A percentile compares a stretch with the other conserved stretches of the same genome.
phyloP scores from a whole-genome alignment of 2,329 filamentous ascomycete genomes.

The Aureobasidium subglaciale region DNA sequence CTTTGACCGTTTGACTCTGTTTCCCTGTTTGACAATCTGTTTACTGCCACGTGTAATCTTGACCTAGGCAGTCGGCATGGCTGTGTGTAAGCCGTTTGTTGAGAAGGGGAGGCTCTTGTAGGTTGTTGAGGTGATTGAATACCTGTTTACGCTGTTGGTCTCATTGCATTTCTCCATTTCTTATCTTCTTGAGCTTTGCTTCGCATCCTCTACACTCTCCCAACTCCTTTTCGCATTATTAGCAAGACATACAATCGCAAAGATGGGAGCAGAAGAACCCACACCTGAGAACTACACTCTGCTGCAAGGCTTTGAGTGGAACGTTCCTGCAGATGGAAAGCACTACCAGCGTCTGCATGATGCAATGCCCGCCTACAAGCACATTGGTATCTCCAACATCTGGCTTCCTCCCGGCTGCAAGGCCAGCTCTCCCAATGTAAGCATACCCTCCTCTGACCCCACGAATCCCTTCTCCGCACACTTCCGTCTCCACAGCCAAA shows the following conservation, averaged over 20 bases:
- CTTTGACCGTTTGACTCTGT: background rate
- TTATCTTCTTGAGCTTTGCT: too few relatives aligned
- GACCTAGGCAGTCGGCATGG: background rate
- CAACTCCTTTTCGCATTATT: background rate
- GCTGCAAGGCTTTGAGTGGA: constrained; percentile 66
- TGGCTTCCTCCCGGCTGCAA: constrained; percentile 67
- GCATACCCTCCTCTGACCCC: too few relatives aligned
- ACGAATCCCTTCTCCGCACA: background rate
- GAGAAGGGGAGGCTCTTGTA: background rate
- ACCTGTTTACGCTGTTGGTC: constrained; percentile 1
- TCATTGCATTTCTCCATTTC: too few relatives aligned
- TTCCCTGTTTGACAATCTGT: background rate
- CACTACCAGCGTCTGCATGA: constrained; percentile 55
- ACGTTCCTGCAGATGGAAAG: constrained; percentile 53
- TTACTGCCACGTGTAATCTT: background rate
- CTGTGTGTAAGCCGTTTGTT: background rate
- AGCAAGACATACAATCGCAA: too few relatives aligned
- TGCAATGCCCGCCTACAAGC: constrained; percentile 48
- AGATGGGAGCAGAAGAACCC: constrained; percentile 16
- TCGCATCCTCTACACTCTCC: background rate
- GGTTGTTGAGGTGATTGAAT: background rate
- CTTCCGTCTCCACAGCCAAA: background rate
- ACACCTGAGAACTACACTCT: constrained; percentile 41
- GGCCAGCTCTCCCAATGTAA: constrained; percentile 40
- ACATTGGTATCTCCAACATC: constrained; percentile 53